Conservation (phyloP, 129 eudicot species). For the Flaveria robusta region DNA sequence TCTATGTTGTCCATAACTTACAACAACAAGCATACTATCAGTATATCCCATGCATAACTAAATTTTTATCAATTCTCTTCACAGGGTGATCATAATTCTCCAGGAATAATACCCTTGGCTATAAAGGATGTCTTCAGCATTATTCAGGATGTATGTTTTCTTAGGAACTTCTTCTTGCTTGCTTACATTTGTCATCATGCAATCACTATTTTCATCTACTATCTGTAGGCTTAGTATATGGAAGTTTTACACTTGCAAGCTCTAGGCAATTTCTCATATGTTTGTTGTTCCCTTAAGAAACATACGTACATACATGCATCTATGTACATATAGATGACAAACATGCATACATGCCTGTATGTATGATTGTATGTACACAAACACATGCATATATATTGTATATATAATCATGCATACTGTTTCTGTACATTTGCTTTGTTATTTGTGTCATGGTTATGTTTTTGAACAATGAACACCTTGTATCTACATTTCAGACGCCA, state of each 20-base stretch:
- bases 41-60: too few relatives aligned
- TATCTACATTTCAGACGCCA: conserved; percentile 74
- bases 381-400: background rate
- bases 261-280: conserved; percentile 8
- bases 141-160: conserved; percentile 87
- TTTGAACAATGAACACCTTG: conserved; percentile 20
- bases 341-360: background rate
- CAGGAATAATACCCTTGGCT: conserved; percentile 98
- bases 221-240: conserved; percentile 22
- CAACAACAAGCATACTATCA: too few relatives aligned
- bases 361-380: background rate
- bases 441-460: conserved; percentile 18
- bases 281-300: conserved; percentile 6
- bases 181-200: conserved; percentile 2
- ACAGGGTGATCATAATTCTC: conserved; percentile 97
- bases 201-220: conserved; percentile 2
- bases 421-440: conserved; percentile 2
- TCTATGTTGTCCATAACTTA: conserved; percentile 16
- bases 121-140: conserved; percentile 99
- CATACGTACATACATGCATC: background rate
- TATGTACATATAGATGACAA: background rate
- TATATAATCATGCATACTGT: background rate
- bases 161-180: background rate
- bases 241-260: background rate
- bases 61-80: conserved; percentile 33